Base-by-base conservation (phyloP, 768 basidiomycete species). In the Piloderma croceum region DNA sequence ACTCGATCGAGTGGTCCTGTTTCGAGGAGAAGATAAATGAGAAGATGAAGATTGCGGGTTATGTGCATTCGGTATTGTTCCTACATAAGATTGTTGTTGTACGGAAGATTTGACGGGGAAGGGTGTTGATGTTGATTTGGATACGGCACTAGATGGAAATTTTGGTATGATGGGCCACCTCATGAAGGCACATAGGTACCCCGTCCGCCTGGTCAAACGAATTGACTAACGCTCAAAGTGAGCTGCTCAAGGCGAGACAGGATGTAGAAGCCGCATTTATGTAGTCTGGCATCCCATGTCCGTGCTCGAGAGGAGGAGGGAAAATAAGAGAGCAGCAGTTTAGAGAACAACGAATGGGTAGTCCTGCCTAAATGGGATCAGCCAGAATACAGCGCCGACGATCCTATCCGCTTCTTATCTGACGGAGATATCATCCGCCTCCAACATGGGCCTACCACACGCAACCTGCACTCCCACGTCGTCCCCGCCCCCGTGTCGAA, bases 331-430 rank as follows among this genome's bases (percentile, higher is more conserved):
- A 79, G 48, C 56, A 68, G 17, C 70, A 70, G 22, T 54, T 83
- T n/a, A n/a, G 80, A 83, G 35, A 99, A 99, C 73, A 99, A 99
- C 66, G 73, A 97, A 33, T 98, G 90, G 86, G 52, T 67, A 13
- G 58, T 98, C 48, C 68, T 82, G 2, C 91, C 90, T 5, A 70
- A 69, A 1, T 97, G 94, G 96, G 77, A 84, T 24, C 78, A 84
- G 44, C 68, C 77, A 0, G 56, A 61, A 1, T 77, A 83, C 54
- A 73, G 90, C 51, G 77, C 76, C 4, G 74, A 85, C 38, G 78
- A 72, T 37, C 74, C 76, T 5, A 62, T 97, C 38, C 69, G 70
- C 32, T 97, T 69, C 70, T 69, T 98, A 44, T 60, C 76, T 38
- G 62, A 94, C 58, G 83, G 83, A 19, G 87, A 92, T 55, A 62